Evolutionary conservation across 1,284 basidiomycete genomes (phyloP).

Genomic region (Trametes versicolor): DNA sequence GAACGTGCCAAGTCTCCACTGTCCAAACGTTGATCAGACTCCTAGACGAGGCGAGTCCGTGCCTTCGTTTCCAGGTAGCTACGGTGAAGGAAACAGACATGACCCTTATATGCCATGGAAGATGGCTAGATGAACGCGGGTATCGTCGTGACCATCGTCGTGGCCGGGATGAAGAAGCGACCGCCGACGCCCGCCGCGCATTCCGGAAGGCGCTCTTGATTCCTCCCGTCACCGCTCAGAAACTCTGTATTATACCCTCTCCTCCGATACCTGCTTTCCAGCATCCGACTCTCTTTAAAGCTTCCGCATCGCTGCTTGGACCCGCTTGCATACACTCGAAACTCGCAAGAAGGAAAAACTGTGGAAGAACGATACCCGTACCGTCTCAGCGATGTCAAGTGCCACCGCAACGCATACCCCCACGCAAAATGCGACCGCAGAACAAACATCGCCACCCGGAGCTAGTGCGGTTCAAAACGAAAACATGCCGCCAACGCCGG

Average conservation of each 20-base stretch:
- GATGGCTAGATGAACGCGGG: not conserved
- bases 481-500: slow-evolving; percentile 34
- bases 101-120: not conserved
- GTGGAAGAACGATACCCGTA: slow-evolving; percentile 28
- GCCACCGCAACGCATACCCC: slow-evolving; percentile 14
- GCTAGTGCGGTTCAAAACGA: slow-evolving; percentile 23
- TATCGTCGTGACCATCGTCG: slow-evolving; percentile 11
- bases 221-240: slow-evolving; percentile 21
- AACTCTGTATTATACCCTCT: slow-evolving; percentile 34
- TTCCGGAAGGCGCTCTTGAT: slow-evolving; percentile 25
- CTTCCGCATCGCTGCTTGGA: not conserved
- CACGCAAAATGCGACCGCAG: slow-evolving; percentile 9
- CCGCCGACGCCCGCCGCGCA: slow-evolving; percentile 1
- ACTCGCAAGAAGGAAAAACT: not conserved
- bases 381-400: slow-evolving; percentile 26
- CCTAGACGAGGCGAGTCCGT: no score
- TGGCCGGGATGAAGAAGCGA: slow-evolving; percentile 18
- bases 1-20: no score
- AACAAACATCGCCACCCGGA: slow-evolving; percentile 5
- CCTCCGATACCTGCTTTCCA: slow-evolving; percentile 24
- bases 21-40: no score
- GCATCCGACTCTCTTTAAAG: slow-evolving; percentile 19
- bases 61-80: no score
- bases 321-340: slow-evolving; percentile 9
- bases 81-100: not conserved